Evolutionary conservation across 148 eudicot species (phyloP).

Genomic region (Polygonum aviculare): DNA sequence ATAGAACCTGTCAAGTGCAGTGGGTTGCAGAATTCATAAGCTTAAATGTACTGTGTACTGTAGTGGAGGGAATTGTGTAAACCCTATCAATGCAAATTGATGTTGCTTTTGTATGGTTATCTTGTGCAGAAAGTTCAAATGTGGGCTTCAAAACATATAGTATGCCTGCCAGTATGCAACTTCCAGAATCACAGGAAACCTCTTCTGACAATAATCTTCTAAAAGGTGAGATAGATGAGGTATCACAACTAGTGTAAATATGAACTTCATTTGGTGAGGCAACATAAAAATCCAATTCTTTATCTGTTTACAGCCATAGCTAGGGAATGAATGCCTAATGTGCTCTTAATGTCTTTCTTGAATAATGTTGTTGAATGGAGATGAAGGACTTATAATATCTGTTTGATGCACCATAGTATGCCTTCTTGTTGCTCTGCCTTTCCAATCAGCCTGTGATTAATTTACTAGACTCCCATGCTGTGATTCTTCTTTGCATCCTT

Average conservation of each 20-base stretch:
- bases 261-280: not conserved
- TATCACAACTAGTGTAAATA: not conserved
- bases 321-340: not conserved
- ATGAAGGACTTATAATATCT: not conserved
- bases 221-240: not conserved
- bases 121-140: not conserved
- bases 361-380: not conserved
- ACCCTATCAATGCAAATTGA: not conserved
- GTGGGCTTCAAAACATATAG: not conserved
- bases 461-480: not conserved
- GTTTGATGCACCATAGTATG: not conserved
- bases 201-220: not conserved
- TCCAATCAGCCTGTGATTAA: not conserved
- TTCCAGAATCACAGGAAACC: not conserved
- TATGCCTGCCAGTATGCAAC: not conserved
- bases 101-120: not conserved
- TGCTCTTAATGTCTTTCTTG: not conserved
- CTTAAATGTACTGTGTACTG: not conserved
- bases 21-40: not conserved
- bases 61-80: not conserved
- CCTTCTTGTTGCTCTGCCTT: not conserved
- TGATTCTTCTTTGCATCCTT: not conserved
- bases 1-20: not conserved
- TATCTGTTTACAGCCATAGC: not conserved
- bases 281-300: not conserved